phyloP scores from a whole-genome alignment of 2,329 filamentous ascomycete species.

The Aspergillus eucalypticola region DNA sequence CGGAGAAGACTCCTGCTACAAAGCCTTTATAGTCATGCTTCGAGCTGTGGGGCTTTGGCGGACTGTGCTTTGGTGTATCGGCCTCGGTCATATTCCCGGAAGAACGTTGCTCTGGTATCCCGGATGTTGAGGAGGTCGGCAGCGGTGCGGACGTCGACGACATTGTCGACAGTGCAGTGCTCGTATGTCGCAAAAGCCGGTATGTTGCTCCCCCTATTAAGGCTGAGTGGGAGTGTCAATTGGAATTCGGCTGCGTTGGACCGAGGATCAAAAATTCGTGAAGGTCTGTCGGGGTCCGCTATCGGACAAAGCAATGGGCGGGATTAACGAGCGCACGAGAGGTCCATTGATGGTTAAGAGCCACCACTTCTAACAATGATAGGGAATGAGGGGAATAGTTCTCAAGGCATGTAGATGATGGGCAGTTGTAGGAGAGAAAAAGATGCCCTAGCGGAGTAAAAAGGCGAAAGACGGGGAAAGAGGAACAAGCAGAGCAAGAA shows the following conservation, averaged over 20 bases:
- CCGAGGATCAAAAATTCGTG: background rate
- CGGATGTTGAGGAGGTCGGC: conserved; percentile 6
- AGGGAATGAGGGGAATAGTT: background rate
- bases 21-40: conserved; percentile 84
- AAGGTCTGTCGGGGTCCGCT: conserved; percentile 12
- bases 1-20: conserved; percentile 92
- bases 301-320: conserved; percentile 11
- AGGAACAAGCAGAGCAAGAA: conserved; percentile 5
- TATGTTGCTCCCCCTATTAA: background rate
- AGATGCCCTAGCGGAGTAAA: background rate
- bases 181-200: background rate
- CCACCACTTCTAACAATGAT: background rate
- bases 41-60: conserved; percentile 19
- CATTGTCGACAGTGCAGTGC: conserved; percentile 17
- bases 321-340: background rate
- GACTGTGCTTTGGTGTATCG: conserved; percentile 6
- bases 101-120: conserved; percentile 7
- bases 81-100: conserved; percentile 8
- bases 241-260: background rate
- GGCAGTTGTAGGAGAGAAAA: background rate
- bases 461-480: conserved; percentile 2
- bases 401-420: background rate
- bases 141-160: conserved; percentile 22
- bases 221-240: background rate
- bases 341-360: background rate